Base-by-base conservation (phyloP, 2,329 filamentous ascomycete species). In the Claviceps citrina region DNA sequence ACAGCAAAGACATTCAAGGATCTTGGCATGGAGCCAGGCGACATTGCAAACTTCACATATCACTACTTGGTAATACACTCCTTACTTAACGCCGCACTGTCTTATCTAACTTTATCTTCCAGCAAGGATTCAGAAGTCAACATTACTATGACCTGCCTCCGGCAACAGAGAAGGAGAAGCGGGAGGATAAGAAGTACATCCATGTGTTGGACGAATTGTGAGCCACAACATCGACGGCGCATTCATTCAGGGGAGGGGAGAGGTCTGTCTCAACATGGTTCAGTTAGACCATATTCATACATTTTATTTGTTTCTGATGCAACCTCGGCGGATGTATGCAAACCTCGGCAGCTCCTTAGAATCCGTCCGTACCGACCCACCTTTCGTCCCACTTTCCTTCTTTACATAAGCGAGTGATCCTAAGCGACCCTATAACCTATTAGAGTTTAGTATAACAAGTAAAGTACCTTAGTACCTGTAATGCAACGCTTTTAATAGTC, bases 1-100 rank as follows among this genome's bases (percentile, higher is more conserved):
- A 76, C 70, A 26, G 91, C 91, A 48, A 96, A 95, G 74, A 96
- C 91, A 2, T 93, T 96, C 67, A 83, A 83, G 63, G 87, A 96
- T 56, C 71, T 98, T 35, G 84, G 76, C 45, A 94, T 98, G 48
- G 81, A 86, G 63, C 84, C 89, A 24, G 82, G 77, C 35, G 87
- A 96, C 47, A 74, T 96, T 53, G 78, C 74, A 60, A 79, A 83
- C 60, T 77, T 85, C 59, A 93, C 85, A 49, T 96, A 89, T 64
- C 82, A 93, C 63, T 98, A 98, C 65, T 63, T 96, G 68, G 85
- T 91, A 69, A 64, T 81, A 65, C 27, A 24, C 22, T 36, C 12
- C n/a, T 4, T 32, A 19, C 26, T 8, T 12, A n/a, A 18, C 6
- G 22, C 12, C 16, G n/a, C 10, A 13, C 26, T 15, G 13, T 15